A percentile compares a stretch with the other conserved stretches of the same genome.
Conservation (phyloP, 2,329 filamentous ascomycete species). For the Cercospora canescens region DNA sequence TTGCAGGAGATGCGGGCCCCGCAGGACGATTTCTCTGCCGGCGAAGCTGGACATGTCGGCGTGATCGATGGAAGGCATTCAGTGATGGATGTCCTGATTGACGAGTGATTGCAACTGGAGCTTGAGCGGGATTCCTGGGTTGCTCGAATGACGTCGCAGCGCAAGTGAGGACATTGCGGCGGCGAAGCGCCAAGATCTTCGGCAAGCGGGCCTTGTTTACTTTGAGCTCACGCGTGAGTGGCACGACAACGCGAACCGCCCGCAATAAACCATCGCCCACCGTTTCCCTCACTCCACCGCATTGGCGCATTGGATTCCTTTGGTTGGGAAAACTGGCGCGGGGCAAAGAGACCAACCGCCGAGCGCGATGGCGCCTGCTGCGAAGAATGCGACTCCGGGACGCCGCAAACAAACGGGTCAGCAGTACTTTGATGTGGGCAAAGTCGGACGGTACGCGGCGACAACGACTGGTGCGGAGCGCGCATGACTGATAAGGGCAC, state of each 20-base stretch:
- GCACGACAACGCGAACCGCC: neutral
- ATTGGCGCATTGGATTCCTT: constrained; percentile 8
- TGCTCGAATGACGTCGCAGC: neutral
- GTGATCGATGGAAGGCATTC: constrained; percentile 6
- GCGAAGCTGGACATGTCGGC: constrained; percentile 13
- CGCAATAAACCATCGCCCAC: neutral
- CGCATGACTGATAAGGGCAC: constrained; percentile 21
- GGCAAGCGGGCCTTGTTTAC: neutral
- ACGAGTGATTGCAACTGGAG: neutral
- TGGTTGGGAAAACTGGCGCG: constrained; percentile 25
- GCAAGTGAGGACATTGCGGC: neutral
- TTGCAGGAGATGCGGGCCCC: constrained; percentile 41
- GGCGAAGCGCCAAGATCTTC: neutral
- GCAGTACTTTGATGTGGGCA: constrained; percentile 39
- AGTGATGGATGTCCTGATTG: neutral
- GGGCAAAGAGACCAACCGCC: constrained; percentile 33
- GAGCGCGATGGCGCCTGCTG: constrained; percentile 30
- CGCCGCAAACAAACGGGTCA: constrained; percentile 32
- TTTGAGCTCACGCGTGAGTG: neutral
- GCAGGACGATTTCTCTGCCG: constrained; percentile 19
- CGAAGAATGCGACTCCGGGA: constrained; percentile 29
- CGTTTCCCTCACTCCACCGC: constrained; percentile 1
- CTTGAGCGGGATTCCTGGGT: neutral
- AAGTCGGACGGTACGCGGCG: constrained; percentile 34
- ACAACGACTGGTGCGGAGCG: neutral